Conservation (phyloP, 2,329 filamentous ascomycete species). For the Fusarium clavum region DNA sequence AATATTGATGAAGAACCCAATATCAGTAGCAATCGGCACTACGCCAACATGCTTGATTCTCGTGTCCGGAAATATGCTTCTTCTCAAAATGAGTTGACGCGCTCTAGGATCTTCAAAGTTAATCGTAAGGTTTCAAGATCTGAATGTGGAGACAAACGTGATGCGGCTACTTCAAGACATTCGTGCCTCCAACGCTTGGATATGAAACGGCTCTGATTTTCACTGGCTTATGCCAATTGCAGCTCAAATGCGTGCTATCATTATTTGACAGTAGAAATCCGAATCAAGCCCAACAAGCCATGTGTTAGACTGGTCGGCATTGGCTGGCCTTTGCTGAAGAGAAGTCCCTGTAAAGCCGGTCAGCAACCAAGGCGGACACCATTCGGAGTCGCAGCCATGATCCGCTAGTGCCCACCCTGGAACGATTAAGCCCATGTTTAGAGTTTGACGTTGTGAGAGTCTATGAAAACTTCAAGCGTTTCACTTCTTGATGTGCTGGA, state of each 20-base stretch:
- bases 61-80: neutral
- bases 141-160: slow-evolving; percentile 25
- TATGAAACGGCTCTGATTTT: slow-evolving; percentile 13
- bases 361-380: slow-evolving; percentile 8
- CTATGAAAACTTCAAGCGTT: slow-evolving; percentile 25
- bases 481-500: slow-evolving; percentile 19
- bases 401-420: slow-evolving; percentile 27
- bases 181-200: slow-evolving; percentile 1
- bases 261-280: neutral
- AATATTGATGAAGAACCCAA: slow-evolving; percentile 13
- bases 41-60: neutral
- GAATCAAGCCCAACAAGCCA: neutral
- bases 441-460: slow-evolving; percentile 30
- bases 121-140: slow-evolving; percentile 11
- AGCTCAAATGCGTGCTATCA: neutral
- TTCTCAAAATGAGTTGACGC: neutral
- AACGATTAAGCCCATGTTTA: slow-evolving; percentile 32
- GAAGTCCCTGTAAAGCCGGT: slow-evolving; percentile 1
- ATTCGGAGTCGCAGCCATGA: slow-evolving; percentile 14
- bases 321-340: neutral
- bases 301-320: neutral
- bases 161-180: slow-evolving; percentile 28
- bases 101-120: slow-evolving; percentile 6
- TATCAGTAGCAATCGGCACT: slow-evolving; percentile 7
- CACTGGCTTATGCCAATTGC: neutral